Base-by-base conservation (phyloP, 202 grass and related monocot genomes). In the Zoysia matrella region DNA sequence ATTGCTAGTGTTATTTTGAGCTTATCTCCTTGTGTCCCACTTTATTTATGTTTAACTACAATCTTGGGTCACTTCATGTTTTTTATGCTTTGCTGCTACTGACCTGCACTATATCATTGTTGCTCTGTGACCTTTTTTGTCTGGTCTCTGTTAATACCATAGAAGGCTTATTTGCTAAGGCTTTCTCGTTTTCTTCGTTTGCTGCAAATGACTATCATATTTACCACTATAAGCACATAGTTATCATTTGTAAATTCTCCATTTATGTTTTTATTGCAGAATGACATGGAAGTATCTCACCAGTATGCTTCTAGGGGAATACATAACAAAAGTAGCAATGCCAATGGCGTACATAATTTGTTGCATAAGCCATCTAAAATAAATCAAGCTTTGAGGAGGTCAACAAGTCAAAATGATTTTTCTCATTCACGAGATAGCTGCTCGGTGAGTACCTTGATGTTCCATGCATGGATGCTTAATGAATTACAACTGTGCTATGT, bases 361-460 rank as follows among this genome's bases (percentile, higher is more conserved):
- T 74, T 85, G 44, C 78, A 88, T 74, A 94, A 88, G 74, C 81
- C 87, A 80, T 55, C 78, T 61, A 95, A 90, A 72, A 69, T 49
- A 66, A 83, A 81, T 80, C 73, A 67, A 85, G 49, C 67, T 62
- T 69, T 92, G 77, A 87, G 69, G 80, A 93, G 83, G 67, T 85
- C 87, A 77, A 88, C 75, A 85, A 98, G 92, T 69, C 88, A 95
- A 80, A 93, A 87, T 30, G 82, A 98, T 84, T 90, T 91, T 60
- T 73, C 90, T 39, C 78, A 86, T 69, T 93, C 87, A 66, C 89
- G 79, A 55, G 96, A 95, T 47, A 99, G 87, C 63, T 80, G 80
- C 71, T 95, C 96, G 4, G 96, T 99, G 85, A 90, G 76, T 86
- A 82, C 65, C 45, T 65, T 68, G 55, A 2, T 10, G 4, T 42